Evolutionary conservation across 495 filamentous ascomycete genomes (phyloP).

Genomic region (Aspergillus bertholletiae): DNA sequence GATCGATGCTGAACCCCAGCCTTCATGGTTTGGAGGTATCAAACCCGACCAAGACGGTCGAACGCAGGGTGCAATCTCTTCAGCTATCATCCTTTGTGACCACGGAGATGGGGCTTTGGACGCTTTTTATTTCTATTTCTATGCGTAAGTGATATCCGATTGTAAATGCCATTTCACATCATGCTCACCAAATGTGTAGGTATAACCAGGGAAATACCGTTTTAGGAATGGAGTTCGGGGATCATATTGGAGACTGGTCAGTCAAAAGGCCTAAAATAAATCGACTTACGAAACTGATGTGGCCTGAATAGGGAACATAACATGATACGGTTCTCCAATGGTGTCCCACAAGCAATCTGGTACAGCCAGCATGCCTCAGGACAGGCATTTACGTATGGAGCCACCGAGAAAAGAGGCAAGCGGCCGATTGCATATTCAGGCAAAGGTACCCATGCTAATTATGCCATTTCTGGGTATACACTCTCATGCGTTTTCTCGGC

Average conservation of each 20-base stretch:
- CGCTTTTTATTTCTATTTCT: slow-evolving; percentile 70
- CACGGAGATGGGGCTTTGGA: slow-evolving; percentile 52
- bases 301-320: slow-evolving; percentile 52
- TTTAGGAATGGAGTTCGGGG: slow-evolving; percentile 49
- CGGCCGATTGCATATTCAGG: slow-evolving; percentile 53
- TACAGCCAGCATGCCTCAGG: slow-evolving; percentile 61
- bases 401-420: slow-evolving; percentile 48
- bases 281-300: background rate
- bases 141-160: slow-evolving; percentile 38
- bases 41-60: slow-evolving; percentile 46
- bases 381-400: slow-evolving; percentile 58
- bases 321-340: slow-evolving; percentile 63
- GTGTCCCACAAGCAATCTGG: slow-evolving; percentile 56
- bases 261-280: background rate
- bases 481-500: background rate
- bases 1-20: slow-evolving; percentile 44
- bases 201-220: slow-evolving; percentile 51
- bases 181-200: slow-evolving; percentile 16
- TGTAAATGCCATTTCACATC: background rate
- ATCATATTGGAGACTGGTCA: slow-evolving; percentile 64
- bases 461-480: slow-evolving; percentile 47
- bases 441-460: slow-evolving; percentile 58
- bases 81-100: slow-evolving; percentile 54
- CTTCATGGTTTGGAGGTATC: slow-evolving; percentile 51
- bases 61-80: slow-evolving; percentile 42